phyloP scores from a whole-genome alignment of 1,284 basidiomycete species.

The Sporisorium reilianum region DNA sequence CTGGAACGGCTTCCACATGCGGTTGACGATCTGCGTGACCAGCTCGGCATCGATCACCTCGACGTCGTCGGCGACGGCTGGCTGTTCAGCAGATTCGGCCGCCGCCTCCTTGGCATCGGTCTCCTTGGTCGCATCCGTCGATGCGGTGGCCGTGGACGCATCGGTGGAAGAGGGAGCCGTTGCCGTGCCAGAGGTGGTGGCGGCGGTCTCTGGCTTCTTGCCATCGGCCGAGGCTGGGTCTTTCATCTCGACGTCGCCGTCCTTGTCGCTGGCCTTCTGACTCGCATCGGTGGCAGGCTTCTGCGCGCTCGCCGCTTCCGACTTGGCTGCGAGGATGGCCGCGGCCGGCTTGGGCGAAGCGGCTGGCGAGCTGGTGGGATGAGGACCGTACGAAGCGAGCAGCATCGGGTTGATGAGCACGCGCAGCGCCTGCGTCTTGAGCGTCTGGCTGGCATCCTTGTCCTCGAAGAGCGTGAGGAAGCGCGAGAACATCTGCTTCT shows the following conservation, averaged over 20 bases:
- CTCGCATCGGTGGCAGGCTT: not conserved
- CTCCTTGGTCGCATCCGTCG: constrained; percentile 15
- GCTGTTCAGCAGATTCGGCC: constrained; percentile 65
- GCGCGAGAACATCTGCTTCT: constrained; percentile 83
- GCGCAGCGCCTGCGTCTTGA: constrained; percentile 88
- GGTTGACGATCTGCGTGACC: constrained; percentile 77
- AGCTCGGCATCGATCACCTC: constrained; percentile 77
- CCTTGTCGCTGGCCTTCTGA: constrained; percentile 70
- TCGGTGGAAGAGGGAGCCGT: constrained; percentile 7
- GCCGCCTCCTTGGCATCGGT: constrained; percentile 62
- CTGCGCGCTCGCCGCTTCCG: constrained; percentile 6
- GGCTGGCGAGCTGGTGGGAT: constrained; percentile 25
- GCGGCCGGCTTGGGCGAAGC: constrained; percentile 25
- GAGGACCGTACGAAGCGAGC: constrained; percentile 76
- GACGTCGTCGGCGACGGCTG: constrained; percentile 14
- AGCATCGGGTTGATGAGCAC: constrained; percentile 90
- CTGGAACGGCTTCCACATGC: constrained; percentile 84
- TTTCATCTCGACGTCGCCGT: constrained; percentile 67
- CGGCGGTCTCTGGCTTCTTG: constrained; percentile 25
- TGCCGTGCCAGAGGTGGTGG: constrained; percentile 1
- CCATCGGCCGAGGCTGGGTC: constrained; percentile 14
- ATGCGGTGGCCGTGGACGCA: not conserved
- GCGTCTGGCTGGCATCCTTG: constrained; percentile 76
- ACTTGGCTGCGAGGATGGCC: constrained; percentile 5
- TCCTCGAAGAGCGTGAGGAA: constrained; percentile 88